A percentile compares a stretch with the other conserved stretches of the same genome.
Conservation (phyloP, 179 eudicot species). For the Beta macrorhiza region DNA sequence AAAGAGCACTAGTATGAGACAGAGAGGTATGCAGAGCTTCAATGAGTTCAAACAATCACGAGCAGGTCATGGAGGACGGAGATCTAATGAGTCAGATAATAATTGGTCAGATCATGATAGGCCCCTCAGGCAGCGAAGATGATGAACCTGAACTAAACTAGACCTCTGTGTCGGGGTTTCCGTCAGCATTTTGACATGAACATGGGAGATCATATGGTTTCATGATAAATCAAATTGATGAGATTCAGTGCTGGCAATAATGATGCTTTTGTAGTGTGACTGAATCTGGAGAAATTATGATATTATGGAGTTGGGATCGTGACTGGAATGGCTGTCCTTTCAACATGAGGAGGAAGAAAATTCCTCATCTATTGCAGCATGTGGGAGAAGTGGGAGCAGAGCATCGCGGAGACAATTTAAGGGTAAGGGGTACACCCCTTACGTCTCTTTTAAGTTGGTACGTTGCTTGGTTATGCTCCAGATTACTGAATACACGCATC, state of each 20-base stretch:
- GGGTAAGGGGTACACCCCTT: background rate
- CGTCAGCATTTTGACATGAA: constrained; percentile 3
- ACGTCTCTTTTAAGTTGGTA: background rate
- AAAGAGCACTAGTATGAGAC: constrained; percentile 7
- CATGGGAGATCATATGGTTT: constrained; percentile 2
- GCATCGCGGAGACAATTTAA: background rate
- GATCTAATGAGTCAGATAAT: constrained; percentile 27
- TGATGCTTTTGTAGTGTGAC: background rate
- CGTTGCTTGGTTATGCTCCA: background rate
- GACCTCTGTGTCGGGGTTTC: background rate
- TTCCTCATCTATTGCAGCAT: background rate
- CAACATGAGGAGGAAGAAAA: background rate
- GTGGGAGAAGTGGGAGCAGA: background rate
- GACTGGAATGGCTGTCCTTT: background rate
- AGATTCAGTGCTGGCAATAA: background rate
- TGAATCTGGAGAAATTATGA: background rate
- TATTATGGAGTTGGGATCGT: too few relatives aligned
- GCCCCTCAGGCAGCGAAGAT: constrained; percentile 36
- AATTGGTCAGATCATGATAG: constrained; percentile 31
- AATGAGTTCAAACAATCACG: constrained; percentile 30
- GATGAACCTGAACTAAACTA: constrained; percentile 29
- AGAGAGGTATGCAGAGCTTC: constrained; percentile 20
- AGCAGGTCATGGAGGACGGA: constrained; percentile 27
- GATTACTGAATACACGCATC: too few relatives aligned
- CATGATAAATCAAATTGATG: background rate